Evolutionary conservation across 768 basidiomycete species (phyloP), one percentile per base, ranked within the genome.

Genomic region (Tephrocybe sp.): DNA sequence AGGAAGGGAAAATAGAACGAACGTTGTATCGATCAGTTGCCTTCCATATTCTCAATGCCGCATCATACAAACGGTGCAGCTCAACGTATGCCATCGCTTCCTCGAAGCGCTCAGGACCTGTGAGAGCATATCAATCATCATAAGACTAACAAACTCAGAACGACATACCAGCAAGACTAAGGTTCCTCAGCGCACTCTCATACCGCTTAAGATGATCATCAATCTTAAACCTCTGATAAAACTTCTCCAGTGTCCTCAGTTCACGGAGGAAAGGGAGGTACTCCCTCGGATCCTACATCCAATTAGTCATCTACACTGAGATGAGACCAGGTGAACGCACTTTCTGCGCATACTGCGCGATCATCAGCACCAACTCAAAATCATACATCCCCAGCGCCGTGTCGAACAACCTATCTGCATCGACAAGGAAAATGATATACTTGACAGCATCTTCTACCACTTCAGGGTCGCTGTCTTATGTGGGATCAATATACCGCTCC

Each of bases 331-430:
- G 13, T 35, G 0, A 1, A 56, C 64, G 18, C 28, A 93, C 95
- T 81, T 96, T 97, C 65, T 98, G 95, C 39, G 96, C 89, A 61
- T 97, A 88, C 63, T 98, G 97, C 1, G 97, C 95, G 34, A 99
- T 82, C 86, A 98, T 87, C 19, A 98, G 73, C 6, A 98, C 96
- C 15, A 99, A 74, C 24, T 90, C 86, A 71, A 98, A 98, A 68
- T 99, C 94, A 62, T 99, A 99, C 94, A 98, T 98, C 16, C 97
- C 97, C 26, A 99, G 78, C 1, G 97, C 97, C 9, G 90, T 89
- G 64, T 98, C 86, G 69, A 96, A 98, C 4, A 99, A 77, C 37
- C 77, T 76, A 59, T 98, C 84, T 0, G 93, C 93, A 57, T 98
- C 92, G 16, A 93, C 92, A 26, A 99, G 80, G 77, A 98, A 99